These are phyloP conservation scores for Dipodascus geniculatus DNA, from an alignment of 805 yeast species.

Conservation along the genomic window DNA sequence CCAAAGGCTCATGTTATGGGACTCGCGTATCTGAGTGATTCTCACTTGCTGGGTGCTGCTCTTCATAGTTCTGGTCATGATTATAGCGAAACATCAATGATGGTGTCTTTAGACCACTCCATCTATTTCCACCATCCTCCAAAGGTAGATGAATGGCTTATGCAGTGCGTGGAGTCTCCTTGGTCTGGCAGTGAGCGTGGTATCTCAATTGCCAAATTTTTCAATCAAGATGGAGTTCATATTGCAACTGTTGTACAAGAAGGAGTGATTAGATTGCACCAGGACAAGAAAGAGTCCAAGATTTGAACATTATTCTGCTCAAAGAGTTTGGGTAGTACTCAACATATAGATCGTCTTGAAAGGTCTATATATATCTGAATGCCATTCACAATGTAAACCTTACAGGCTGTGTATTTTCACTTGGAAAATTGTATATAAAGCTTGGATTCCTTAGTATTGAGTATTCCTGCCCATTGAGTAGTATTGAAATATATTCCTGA, in stretches of 20 bases:
- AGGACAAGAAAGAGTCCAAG: conserved; percentile 1
- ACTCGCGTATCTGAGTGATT: conserved; percentile 10
- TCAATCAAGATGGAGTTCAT: conserved; percentile 34
- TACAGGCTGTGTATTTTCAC: neutral
- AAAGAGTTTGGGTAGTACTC: too few relatives aligned
- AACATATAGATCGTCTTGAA: neutral
- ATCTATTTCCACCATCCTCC: conserved; percentile 51
- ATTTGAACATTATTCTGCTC: too few relatives aligned
- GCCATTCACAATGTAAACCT: neutral
- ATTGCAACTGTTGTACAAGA: conserved; percentile 57
- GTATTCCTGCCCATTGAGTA: too few relatives aligned
- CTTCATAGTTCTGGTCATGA: conserved; percentile 5
- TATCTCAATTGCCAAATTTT: conserved; percentile 48
- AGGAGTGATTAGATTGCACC: conserved; percentile 32
- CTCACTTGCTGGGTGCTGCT: conserved; percentile 9
- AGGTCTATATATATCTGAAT: too few relatives aligned
- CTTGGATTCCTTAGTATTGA: too few relatives aligned
- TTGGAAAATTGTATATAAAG: too few relatives aligned
- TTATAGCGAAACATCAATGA: conserved; percentile 9
- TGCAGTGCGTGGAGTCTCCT: conserved; percentile 36
- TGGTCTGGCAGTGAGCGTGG: conserved; percentile 43
- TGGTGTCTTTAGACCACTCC: conserved; percentile 52
- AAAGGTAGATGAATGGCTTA: conserved; percentile 39
- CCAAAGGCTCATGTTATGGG: conserved; percentile 9
- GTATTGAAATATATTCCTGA: too few relatives aligned